A percentile compares a stretch with the other conserved stretches of the same genome.
Conservation (phyloP, 805 yeast species). For the Kurtzmaniella cleridarum region DNA sequence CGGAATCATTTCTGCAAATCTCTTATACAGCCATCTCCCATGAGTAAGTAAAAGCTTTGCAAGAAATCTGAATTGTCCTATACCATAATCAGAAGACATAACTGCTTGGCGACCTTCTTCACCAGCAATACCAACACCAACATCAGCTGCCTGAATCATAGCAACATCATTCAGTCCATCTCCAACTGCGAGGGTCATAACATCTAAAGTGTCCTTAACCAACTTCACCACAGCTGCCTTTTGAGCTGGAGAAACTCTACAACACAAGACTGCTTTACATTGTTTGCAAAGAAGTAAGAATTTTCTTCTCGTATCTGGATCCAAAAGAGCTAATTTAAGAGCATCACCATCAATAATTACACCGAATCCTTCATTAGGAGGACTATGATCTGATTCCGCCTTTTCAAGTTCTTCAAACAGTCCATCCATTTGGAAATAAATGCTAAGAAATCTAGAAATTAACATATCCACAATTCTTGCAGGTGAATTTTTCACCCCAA, state of each 20-base stretch:
- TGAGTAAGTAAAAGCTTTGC: constrained; percentile 65
- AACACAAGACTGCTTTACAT: constrained; percentile 77
- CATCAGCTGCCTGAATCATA: constrained; percentile 84
- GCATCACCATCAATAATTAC: constrained; percentile 82
- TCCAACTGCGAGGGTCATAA: constrained; percentile 84
- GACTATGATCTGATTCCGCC: constrained; percentile 53
- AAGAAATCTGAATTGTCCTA: constrained; percentile 75
- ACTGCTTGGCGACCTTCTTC: constrained; percentile 89
- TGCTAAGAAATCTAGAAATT: constrained; percentile 47
- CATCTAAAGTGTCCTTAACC: constrained; percentile 69
- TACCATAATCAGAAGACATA: constrained; percentile 82
- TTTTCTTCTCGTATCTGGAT: constrained; percentile 42
- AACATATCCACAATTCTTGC: constrained; percentile 40
- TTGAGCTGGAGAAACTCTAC: constrained; percentile 86
- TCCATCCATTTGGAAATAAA: constrained; percentile 56
- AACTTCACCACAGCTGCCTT: constrained; percentile 78
- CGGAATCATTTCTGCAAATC: constrained; percentile 81
- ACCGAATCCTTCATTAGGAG: constrained; percentile 65
- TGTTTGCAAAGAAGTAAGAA: constrained; percentile 71
- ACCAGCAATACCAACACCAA: constrained; percentile 88
- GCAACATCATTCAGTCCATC: constrained; percentile 90
- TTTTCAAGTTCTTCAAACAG: constrained; percentile 49
- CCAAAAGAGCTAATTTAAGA: constrained; percentile 39
- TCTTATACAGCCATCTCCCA: constrained; percentile 83
- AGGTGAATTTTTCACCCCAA: constrained; percentile 20